Conservation (phyloP, 805 yeast genomes). For the Cephaloascus fragrans region DNA sequence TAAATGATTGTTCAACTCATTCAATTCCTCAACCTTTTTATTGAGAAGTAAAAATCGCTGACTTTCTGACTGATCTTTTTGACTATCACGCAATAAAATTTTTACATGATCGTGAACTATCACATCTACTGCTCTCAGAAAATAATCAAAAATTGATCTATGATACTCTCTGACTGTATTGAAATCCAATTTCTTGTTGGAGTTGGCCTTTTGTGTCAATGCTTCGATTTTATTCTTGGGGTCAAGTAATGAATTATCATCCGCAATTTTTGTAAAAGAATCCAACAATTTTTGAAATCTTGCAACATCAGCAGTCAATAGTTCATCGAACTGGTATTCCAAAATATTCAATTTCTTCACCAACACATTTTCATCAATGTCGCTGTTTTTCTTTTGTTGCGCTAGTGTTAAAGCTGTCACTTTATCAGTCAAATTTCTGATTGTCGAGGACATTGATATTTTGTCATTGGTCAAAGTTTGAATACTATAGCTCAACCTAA, state of each 20-base stretch:
- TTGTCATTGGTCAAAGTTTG: conserved; percentile 30
- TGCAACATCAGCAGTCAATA: conserved; percentile 29
- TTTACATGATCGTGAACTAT: conserved; percentile 47
- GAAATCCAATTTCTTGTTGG: conserved; percentile 10
- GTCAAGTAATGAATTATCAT: conserved; percentile 47
- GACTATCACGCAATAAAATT: conserved; percentile 12
- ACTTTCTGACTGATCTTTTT: neutral
- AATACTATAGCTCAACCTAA: conserved; percentile 26
- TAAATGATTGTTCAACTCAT: conserved; percentile 1
- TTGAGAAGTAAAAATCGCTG: conserved; percentile 10
- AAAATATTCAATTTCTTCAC: conserved; percentile 15
- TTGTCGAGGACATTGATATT: conserved; percentile 19
- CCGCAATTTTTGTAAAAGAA: conserved; percentile 45
- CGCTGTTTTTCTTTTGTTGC: conserved; percentile 5
- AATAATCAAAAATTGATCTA: conserved; percentile 41
- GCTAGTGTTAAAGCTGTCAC: conserved; percentile 15
- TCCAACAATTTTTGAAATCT: conserved; percentile 41
- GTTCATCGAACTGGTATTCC: conserved; percentile 31
- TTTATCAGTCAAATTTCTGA: conserved; percentile 28
- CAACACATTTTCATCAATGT: conserved; percentile 2
- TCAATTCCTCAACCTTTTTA: conserved; percentile 17
- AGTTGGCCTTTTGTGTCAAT: conserved; percentile 16
- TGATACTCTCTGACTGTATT: conserved; percentile 22
- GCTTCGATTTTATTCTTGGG: conserved; percentile 42
- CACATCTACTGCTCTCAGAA: conserved; percentile 50